Percentiles rank a stretch among this genome's conserved stretches.
Conservation (phyloP, 2,329 filamentous ascomycete species). For the Escovopsis sp. region DNA sequence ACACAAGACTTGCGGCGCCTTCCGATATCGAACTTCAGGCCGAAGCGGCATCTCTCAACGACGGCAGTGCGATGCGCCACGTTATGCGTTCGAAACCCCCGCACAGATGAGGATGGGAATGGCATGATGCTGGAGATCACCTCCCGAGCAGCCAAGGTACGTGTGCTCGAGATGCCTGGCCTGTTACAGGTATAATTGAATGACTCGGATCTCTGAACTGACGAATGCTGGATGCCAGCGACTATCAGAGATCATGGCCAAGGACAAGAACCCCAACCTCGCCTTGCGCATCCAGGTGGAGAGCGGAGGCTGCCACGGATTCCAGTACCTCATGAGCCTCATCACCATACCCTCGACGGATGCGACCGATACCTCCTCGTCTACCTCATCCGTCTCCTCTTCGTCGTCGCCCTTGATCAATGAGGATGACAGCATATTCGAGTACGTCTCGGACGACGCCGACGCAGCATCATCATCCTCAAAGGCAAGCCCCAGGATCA, state of each 20-base stretch:
- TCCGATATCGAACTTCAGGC: too few species aligned
- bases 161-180: slow-evolving; percentile 7
- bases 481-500: slow-evolving; percentile 49
- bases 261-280: slow-evolving; percentile 60
- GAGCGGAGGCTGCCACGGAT: slow-evolving; percentile 90
- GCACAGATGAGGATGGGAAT: slow-evolving; percentile 70
- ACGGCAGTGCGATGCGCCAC: slow-evolving; percentile 26
- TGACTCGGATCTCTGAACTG: neutral
- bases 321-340: slow-evolving; percentile 91
- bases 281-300: slow-evolving; percentile 87
- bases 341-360: slow-evolving; percentile 40
- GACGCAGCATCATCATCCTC: slow-evolving; percentile 12
- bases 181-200: too few species aligned
- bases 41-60: too few species aligned
- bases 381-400: too few species aligned
- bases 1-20: too few species aligned
- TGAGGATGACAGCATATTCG: slow-evolving; percentile 81
- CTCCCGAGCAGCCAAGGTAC: slow-evolving; percentile 62
- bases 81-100: slow-evolving; percentile 50
- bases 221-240: slow-evolving; percentile 30
- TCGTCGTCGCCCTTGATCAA: slow-evolving; percentile 24
- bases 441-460: slow-evolving; percentile 42
- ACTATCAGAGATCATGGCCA: slow-evolving; percentile 60
- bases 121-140: slow-evolving; percentile 75
- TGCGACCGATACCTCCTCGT: slow-evolving; percentile 9